Percentiles rank a stretch among this genome's conserved stretches.
Evolutionary conservation across 1,139 yeast species (phyloP).

Genomic region (Hyphopichia khmerensis): DNA sequence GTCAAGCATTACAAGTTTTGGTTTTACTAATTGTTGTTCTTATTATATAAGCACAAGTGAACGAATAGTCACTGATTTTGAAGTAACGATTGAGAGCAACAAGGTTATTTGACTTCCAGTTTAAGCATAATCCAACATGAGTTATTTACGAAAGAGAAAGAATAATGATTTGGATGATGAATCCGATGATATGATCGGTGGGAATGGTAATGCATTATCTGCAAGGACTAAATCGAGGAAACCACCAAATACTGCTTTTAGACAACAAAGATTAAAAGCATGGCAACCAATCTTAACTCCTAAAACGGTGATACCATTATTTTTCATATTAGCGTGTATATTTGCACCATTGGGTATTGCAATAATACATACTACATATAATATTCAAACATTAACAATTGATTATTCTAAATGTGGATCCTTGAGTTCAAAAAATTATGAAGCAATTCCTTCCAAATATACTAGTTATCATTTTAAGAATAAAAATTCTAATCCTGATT

Average conservation of each 20-base stretch:
- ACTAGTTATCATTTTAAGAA: conserved; percentile 54
- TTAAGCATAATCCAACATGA: conserved; percentile 16
- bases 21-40: too few relatives aligned
- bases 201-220: conserved; percentile 20
- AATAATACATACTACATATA: conserved; percentile 55
- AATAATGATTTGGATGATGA: conserved; percentile 25
- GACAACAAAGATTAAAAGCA: conserved; percentile 71
- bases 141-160: conserved; percentile 39
- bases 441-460: conserved; percentile 51
- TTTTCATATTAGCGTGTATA: conserved; percentile 59
- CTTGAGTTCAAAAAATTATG: conserved; percentile 35
- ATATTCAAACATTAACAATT: conserved; percentile 57
- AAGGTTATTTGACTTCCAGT: too few relatives aligned
- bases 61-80: too few relatives aligned
- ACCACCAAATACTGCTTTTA: conserved; percentile 77
- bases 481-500: conserved; percentile 37
- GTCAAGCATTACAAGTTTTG: too few relatives aligned
- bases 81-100: too few relatives aligned
- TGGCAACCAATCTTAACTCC: conserved; percentile 86
- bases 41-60: too few relatives aligned
- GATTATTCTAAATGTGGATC: conserved; percentile 59
- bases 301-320: conserved; percentile 67
- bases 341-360: conserved; percentile 78
- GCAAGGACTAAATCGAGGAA: conserved; percentile 53
- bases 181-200: conserved; percentile 15